These are phyloP conservation scores for Coemansia sp. DNA, from an alignment of 192 early-diverging fungal genomes.

Conservation along the genomic window DNA sequence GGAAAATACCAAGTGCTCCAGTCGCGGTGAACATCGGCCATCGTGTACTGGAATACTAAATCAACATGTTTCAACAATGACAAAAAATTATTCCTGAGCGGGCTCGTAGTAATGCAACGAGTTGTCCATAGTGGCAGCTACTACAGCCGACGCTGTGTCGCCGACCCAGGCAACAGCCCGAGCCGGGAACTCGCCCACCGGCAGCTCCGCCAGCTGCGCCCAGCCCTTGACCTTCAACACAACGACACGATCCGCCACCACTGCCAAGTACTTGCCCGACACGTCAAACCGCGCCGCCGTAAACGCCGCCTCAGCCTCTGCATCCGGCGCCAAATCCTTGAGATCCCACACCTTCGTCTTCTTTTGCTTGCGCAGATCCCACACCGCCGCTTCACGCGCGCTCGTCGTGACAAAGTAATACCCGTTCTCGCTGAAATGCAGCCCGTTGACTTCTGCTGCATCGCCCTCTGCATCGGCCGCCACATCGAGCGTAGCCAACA, in stretches of 20 bases:
- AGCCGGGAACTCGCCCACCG: constrained; percentile 2
- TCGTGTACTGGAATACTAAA: too few relatives aligned
- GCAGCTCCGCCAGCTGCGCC: constrained; percentile 18
- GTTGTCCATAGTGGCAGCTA: constrained; percentile 19
- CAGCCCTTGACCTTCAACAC: constrained; percentile 73
- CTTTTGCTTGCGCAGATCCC: constrained; percentile 91
- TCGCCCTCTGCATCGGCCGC: constrained; percentile 10
- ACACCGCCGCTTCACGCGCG: constrained; percentile 74
- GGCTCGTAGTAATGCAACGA: constrained; percentile 20
- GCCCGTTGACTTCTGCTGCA: constrained; percentile 53
- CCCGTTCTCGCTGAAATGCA: constrained; percentile 92
- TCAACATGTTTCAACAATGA: too few relatives aligned
- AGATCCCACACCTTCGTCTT: constrained; percentile 36
- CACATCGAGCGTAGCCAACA: constrained; percentile 52
- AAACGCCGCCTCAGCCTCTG: constrained; percentile 3
- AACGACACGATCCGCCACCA: constrained; percentile 58
- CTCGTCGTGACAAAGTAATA: constrained; percentile 84
- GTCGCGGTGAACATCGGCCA: too few relatives aligned
- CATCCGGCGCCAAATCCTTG: constrained; percentile 9
- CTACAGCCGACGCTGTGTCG: constrained; percentile 1
- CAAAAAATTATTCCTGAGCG: not conserved
- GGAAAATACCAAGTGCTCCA: too few relatives aligned
- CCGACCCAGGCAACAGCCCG: constrained; percentile 5
- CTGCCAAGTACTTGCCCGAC: constrained; percentile 80
- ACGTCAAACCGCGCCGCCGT: constrained; percentile 64